Evolutionary conservation across 495 filamentous ascomycete species (phyloP), one percentile per base, ranked within the genome.

Genomic region (Penicillium silybi): DNA sequence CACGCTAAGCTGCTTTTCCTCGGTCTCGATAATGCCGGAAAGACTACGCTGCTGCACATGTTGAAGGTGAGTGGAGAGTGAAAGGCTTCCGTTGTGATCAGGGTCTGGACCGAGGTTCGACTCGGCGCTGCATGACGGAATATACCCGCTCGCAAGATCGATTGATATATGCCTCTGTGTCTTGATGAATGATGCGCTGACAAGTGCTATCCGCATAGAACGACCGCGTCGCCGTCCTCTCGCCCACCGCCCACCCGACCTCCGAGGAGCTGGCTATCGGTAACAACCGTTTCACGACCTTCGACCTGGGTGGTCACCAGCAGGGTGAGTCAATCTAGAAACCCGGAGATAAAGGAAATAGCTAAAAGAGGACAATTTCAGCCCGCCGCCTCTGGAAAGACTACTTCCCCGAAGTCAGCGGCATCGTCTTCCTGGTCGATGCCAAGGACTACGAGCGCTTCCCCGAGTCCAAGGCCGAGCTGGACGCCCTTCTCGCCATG

Each of bases 371-470:
- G 11, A 9, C 18, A 17, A 10, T 9, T 29, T 32, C 59, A 93
- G 93, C 92, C 48, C 92, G 95, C 44, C 90, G 95, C 61, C 83
- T 97, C 54, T 98, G 93, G 92, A 92, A 92, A 64, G 93, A 98
- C 67, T 95, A 95, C 72, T 95, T 97, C 86, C 95, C 93, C 67
- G 93, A 98, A 80, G 93, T 97, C 42, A 90, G 84, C 68, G 93
- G 92, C 46, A 95, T 96, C 61, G 93, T 98, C 49, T 98, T 97
- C 81, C 86, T 97, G 46, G 91, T 97, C 57, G 95, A 97, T 69
- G 90, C 95, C 56, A 95, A 95, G 75, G 95, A 98, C 73, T 85
- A 87, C 72, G 91, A 97, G 72, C 88, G 93, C 52, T 86, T 98
- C 62, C 72, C 81, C 57, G 95, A 98, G 74, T 86, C 90, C 63